A percentile compares a stretch with the other conserved stretches of the same genome.
Conservation (phyloP, 345 rosid species). For the Trapa incisa region DNA sequence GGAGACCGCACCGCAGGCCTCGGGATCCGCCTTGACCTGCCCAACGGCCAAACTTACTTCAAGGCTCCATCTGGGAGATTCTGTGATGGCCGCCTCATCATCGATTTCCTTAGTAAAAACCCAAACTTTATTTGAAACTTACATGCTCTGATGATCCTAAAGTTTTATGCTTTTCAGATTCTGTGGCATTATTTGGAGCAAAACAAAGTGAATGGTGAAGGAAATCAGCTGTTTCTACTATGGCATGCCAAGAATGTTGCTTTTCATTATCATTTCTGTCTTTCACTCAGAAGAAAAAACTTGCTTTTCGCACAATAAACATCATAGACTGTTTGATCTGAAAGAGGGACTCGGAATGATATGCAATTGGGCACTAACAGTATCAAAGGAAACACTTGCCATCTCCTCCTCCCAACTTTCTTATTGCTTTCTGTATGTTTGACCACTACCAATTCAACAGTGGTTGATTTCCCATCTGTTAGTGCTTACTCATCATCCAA, state of each 20-base stretch:
- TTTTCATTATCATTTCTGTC: slow-evolving; percentile 3
- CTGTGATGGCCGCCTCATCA: slow-evolving; percentile 69
- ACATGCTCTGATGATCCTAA: background rate
- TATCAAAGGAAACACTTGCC: slow-evolving; percentile 8
- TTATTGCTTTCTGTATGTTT: slow-evolving; percentile 20
- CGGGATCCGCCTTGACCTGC: slow-evolving; percentile 49
- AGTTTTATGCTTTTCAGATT: background rate
- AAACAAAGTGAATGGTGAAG: background rate
- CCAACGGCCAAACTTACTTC: slow-evolving; percentile 63
- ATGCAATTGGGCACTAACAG: slow-evolving; percentile 19
- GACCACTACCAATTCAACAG: slow-evolving; percentile 26
- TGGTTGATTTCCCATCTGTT: slow-evolving; percentile 47
- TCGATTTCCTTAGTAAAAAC: slow-evolving; percentile 44
- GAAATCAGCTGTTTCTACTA: background rate
- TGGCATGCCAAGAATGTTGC: background rate
- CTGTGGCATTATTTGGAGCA: background rate
- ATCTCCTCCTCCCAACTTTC: slow-evolving; percentile 18
- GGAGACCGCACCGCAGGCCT: slow-evolving; percentile 65
- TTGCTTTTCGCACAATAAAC: slow-evolving; percentile 1
- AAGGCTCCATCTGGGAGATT: slow-evolving; percentile 59
- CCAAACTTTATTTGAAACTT: background rate
- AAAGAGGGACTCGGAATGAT: background rate
- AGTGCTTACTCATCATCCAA: too few relatives aligned
- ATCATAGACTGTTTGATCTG: background rate
- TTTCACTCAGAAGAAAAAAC: slow-evolving; percentile 7